Conservation (phyloP, 2,329 filamentous ascomycete species). For the Penicillium palitans region DNA sequence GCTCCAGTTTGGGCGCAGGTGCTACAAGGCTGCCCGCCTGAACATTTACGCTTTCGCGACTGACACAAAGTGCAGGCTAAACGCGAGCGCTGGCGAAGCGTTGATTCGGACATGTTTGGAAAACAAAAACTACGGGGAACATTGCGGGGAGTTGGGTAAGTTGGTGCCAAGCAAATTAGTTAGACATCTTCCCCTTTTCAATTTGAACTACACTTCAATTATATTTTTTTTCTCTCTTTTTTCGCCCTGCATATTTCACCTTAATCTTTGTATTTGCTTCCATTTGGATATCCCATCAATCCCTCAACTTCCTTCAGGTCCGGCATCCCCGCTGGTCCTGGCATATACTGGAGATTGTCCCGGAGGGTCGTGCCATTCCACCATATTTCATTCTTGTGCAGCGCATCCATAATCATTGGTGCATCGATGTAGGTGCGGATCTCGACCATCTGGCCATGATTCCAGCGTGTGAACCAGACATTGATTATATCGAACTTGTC, state of each 20-base stretch:
- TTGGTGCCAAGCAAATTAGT: conserved; percentile 10
- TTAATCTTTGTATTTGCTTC: conserved; percentile 27
- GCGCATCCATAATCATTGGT: conserved; percentile 28
- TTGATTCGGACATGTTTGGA: conserved; percentile 30
- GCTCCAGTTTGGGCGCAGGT: conserved; percentile 57
- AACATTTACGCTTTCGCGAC: conserved; percentile 58
- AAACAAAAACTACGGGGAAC: conserved; percentile 1
- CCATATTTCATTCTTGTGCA: conserved; percentile 38
- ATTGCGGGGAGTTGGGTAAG: conserved; percentile 1
- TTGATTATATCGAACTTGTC: conserved; percentile 35
- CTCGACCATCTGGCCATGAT: conserved; percentile 35
- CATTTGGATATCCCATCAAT: conserved; percentile 32
- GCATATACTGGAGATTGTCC: conserved; percentile 34
- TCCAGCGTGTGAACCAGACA: conserved; percentile 38
- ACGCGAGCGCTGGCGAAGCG: conserved; percentile 43
- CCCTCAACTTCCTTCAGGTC: conserved; percentile 29
- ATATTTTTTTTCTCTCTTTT: neutral
- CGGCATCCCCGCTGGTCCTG: conserved; percentile 36
- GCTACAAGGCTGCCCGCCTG: conserved; percentile 54
- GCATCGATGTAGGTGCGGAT: conserved; percentile 37
- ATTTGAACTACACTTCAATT: neutral
- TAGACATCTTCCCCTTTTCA: neutral
- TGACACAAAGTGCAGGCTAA: conserved; percentile 55
- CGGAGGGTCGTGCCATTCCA: conserved; percentile 33
- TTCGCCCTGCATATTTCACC: neutral